A percentile compares a stretch with the other conserved stretches of the same genome.
These are phyloP conservation scores for Cercophora scortea DNA, from an alignment of 495 filamentous ascomycete genomes.

Conservation along the genomic window DNA sequence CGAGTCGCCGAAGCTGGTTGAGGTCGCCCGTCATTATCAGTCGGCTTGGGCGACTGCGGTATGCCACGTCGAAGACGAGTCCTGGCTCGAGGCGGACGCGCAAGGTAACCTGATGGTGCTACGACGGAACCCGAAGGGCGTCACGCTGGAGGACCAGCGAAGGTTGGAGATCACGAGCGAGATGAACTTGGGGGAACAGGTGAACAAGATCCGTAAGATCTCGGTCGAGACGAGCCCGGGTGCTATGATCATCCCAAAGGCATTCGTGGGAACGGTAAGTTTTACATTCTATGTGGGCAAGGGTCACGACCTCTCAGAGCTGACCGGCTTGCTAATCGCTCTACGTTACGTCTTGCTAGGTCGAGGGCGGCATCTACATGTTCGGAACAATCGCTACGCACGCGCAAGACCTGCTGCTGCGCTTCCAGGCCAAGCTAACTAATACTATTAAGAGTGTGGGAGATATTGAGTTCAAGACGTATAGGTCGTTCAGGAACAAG, in stretches of 20 bases:
- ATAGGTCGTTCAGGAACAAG: constrained; percentile 67
- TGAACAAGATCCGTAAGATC: constrained; percentile 64
- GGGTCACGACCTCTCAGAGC: not conserved
- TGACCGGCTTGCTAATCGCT: too few relatives aligned
- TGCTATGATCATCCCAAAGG: constrained; percentile 67
- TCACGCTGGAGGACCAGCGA: constrained; percentile 63
- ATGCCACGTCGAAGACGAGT: constrained; percentile 55
- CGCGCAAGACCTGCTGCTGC: constrained; percentile 72
- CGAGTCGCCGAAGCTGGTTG: constrained; percentile 47
- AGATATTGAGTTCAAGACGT: constrained; percentile 63
- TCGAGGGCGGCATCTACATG: constrained; percentile 87
- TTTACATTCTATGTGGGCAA: not conserved
- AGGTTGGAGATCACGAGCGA: constrained; percentile 70
- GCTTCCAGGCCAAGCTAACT: constrained; percentile 62
- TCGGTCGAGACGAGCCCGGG: constrained; percentile 50
- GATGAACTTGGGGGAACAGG: constrained; percentile 81
- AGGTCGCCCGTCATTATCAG: constrained; percentile 74
- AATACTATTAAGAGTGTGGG: constrained; percentile 60
- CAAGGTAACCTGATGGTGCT: constrained; percentile 83
- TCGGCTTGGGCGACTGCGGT: constrained; percentile 77
- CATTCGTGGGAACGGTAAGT: constrained; percentile 84
- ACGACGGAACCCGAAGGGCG: constrained; percentile 58
- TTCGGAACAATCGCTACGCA: constrained; percentile 65
- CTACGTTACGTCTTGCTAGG: constrained; percentile 42
- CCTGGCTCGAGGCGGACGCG: constrained; percentile 71